phyloP scores from a whole-genome alignment of 345 rosid genomes.

The Salix viminalis region DNA sequence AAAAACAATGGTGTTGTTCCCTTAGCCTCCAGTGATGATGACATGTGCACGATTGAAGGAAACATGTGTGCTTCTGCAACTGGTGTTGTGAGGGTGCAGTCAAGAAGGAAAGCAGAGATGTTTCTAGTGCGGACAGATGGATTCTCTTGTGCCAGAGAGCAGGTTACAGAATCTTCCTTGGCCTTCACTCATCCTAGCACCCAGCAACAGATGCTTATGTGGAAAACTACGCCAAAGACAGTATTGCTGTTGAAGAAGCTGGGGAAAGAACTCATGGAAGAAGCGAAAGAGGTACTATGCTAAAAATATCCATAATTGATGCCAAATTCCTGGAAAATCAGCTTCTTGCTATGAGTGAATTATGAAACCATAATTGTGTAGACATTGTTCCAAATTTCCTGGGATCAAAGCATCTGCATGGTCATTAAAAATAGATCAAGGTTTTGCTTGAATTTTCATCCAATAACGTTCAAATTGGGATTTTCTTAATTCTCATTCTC shows the following conservation, averaged over 20 bases:
- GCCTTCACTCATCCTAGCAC: constrained; percentile 99
- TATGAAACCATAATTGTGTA: background rate
- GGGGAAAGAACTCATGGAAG: constrained; percentile 87
- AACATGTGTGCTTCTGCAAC: constrained; percentile 96
- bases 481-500: background rate
- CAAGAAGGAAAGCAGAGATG: constrained; percentile 97
- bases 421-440: background rate
- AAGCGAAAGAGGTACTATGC: constrained; percentile 80
- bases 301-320: constrained; percentile 4
- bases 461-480: background rate
- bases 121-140: constrained; percentile 95
- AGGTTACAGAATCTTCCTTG: constrained; percentile 89
- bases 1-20: constrained; percentile 32
- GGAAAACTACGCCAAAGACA: constrained; percentile 93
- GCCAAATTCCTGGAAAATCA: background rate
- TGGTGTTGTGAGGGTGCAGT: constrained; percentile 95
- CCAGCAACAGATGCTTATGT: constrained; percentile 99
- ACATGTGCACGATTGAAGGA: constrained; percentile 55
- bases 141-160: constrained; percentile 89
- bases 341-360: background rate
- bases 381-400: background rate
- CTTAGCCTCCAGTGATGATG: constrained; percentile 50
- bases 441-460: background rate
- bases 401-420: background rate
- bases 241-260: constrained; percentile 84